Base-by-base conservation (phyloP, 2,329 filamentous ascomycete genomes). In the Ilyonectria robusta region DNA sequence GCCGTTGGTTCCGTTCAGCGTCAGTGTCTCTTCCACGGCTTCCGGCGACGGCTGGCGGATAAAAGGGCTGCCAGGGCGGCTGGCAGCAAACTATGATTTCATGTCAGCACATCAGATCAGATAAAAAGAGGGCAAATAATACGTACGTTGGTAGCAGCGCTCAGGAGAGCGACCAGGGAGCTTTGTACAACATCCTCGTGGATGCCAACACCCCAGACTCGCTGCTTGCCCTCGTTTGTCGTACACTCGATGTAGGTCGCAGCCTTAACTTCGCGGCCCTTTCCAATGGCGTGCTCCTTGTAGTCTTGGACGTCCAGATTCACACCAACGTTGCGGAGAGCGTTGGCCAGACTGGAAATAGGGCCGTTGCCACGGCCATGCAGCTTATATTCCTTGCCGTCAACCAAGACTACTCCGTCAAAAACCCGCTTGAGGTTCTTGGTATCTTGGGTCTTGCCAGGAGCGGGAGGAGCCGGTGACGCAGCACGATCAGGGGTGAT, bases 211-310 rank as follows among this genome's bases (percentile, higher is more conserved):
- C 94, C 94, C 94, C 94, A 97, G 2, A 97, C 92, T 76, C 89
- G 92, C 75, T 93, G 86, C 60, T 87, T 88, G 69, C 86, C 91
- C 53, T 88, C 89, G 4, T 88, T 82, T 21, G 91, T 87, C 31
- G 88, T 94, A 81, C 94, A 97, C 81, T 98, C 93, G 70, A 98
- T 97, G 79, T 97, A 98, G 2, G 95, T 94, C 2, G 94, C 95
- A n/a, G 95, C 95, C 84, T 97, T 97, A 72, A 95, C 94, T 68
- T 94, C 89, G 64, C 90, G 89, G 68, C 93, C 94, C 58, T 76
- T 62, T 10, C 94, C 94, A 73, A 98, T 94, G 31, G 95, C 92
- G 82, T 98, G 95, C 81, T 98, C 96, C 85, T 97, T 97, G 86
- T 98, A 98, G 80, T 98, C 94, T 51, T 91, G 89, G 58, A 98